Percentiles rank a stretch among this genome's conserved stretches.
Conservation (phyloP, 768 basidiomycete species). For the Exsudoporus frostii region DNA sequence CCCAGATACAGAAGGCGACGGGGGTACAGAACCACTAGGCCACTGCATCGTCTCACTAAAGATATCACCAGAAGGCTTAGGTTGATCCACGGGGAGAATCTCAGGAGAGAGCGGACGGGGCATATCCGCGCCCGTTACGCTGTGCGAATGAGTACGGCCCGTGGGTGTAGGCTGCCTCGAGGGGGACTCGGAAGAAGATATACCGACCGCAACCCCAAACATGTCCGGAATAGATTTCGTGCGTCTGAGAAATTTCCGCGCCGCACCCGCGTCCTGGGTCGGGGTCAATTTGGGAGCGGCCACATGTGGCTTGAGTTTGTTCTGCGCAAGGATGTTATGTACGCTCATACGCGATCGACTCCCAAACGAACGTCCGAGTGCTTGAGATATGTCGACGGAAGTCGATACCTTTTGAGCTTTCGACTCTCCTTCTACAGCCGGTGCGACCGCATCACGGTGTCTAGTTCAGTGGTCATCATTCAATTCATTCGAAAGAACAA, state of each 20-base stretch:
- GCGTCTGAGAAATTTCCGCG: conserved; percentile 61
- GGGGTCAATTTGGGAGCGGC: conserved; percentile 18
- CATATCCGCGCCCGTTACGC: conserved; percentile 70
- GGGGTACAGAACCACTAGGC: conserved; percentile 34
- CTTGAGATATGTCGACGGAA: conserved; percentile 33
- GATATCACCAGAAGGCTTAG: conserved; percentile 42
- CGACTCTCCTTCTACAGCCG: conserved; percentile 52
- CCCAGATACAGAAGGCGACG: conserved; percentile 33
- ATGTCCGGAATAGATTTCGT: conserved; percentile 72
- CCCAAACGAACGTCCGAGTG: conserved; percentile 38
- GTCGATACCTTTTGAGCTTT: conserved; percentile 33
- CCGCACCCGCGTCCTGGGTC: conserved; percentile 31
- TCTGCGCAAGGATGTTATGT: conserved; percentile 50
- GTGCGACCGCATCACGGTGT: conserved; percentile 59
- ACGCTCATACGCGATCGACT: conserved; percentile 69
- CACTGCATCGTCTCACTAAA: conserved; percentile 70
- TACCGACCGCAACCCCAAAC: conserved; percentile 26
- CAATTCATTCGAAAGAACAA: not conserved
- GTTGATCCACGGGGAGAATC: conserved; percentile 23
- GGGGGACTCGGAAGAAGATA: conserved; percentile 31
- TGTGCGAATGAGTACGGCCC: conserved; percentile 73
- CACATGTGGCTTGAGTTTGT: conserved; percentile 44
- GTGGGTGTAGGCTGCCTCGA: conserved; percentile 31
- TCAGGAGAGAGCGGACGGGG: conserved; percentile 37
- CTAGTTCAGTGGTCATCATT: conserved; percentile 32